These are phyloP conservation scores for Populus alba DNA, from an alignment of 345 rosid genomes.

Conservation along the genomic window DNA sequence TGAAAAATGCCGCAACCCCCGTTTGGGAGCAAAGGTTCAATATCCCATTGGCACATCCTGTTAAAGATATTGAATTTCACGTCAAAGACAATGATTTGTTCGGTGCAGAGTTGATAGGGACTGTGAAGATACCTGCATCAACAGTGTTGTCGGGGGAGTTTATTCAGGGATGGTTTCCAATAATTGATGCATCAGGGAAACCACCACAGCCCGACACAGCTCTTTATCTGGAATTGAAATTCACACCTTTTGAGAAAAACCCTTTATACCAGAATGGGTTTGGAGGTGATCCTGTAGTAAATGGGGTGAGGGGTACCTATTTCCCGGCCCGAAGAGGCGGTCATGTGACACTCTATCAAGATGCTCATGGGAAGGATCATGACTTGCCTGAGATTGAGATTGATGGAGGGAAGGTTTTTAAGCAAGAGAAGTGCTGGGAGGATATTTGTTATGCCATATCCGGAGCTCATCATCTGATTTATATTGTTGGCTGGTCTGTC, in stretches of 20 bases:
- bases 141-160: slow-evolving; percentile 37
- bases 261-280: slow-evolving; percentile 47
- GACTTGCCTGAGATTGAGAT: slow-evolving; percentile 44
- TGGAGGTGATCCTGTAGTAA: slow-evolving; percentile 57
- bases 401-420: slow-evolving; percentile 45
- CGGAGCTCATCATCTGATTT: slow-evolving; percentile 94
- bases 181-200: slow-evolving; percentile 44
- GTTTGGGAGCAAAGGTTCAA: slow-evolving; percentile 64
- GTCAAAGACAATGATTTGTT: slow-evolving; percentile 83
- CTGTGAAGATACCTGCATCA: slow-evolving; percentile 48
- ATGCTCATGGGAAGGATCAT: slow-evolving; percentile 66
- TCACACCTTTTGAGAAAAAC: slow-evolving; percentile 65
- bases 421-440: slow-evolving; percentile 77
- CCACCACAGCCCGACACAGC: slow-evolving; percentile 54
- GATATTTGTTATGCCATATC: slow-evolving; percentile 82
- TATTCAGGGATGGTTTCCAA: slow-evolving; percentile 51
- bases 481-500: slow-evolving; percentile 89
- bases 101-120: slow-evolving; percentile 72
- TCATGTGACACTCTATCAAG: slow-evolving; percentile 69
- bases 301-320: slow-evolving; percentile 63
- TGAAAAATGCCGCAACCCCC: slow-evolving; percentile 66
- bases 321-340: slow-evolving; percentile 80
- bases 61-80: slow-evolving; percentile 57
- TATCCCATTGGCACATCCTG: slow-evolving; percentile 71
- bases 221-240: slow-evolving; percentile 50